These are phyloP conservation scores for Amanita rimosa DNA, from an alignment of 768 basidiomycete genomes.

Conservation along the genomic window DNA sequence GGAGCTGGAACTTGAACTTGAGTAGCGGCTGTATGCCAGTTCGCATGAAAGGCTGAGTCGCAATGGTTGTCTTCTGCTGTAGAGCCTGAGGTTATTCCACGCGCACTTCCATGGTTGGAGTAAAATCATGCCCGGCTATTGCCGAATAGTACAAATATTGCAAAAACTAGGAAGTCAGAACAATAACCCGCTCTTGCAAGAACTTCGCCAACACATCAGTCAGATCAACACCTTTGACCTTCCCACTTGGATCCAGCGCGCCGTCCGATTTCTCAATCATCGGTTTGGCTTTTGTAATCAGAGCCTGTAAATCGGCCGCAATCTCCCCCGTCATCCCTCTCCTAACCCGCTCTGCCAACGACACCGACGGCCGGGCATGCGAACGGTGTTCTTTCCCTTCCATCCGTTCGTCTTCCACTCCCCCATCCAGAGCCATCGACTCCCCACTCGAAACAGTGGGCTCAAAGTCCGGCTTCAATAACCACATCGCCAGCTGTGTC, in stretches of 20 bases:
- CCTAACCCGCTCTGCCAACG: conserved; percentile 54
- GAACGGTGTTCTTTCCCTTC: conserved; percentile 25
- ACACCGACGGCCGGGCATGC: conserved; percentile 31
- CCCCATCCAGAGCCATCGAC: conserved; percentile 19
- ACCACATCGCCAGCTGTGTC: conserved; percentile 73
- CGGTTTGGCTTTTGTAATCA: conserved; percentile 55
- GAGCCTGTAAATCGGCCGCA: conserved; percentile 55
- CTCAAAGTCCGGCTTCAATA: conserved; percentile 64
- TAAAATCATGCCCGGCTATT: too few species aligned
- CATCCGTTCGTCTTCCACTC: conserved; percentile 12
- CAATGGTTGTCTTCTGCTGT: background rate
- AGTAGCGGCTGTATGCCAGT: background rate
- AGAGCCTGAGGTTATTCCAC: background rate
- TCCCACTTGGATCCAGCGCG: conserved; percentile 19
- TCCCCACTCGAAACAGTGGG: conserved; percentile 28
- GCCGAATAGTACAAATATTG: too few species aligned
- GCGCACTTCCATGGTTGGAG: conserved; percentile 3
- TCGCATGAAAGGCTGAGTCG: background rate
- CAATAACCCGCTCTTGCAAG: conserved; percentile 48
- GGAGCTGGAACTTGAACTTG: background rate
- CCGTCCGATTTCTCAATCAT: conserved; percentile 49
- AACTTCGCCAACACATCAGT: conserved; percentile 51
- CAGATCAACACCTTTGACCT: conserved; percentile 38
- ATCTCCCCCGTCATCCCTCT: conserved; percentile 77
- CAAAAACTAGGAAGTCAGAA: conserved; percentile 19